Evolutionary conservation across 345 rosid genomes (phyloP).

Genomic region (Jatropha curcas): DNA sequence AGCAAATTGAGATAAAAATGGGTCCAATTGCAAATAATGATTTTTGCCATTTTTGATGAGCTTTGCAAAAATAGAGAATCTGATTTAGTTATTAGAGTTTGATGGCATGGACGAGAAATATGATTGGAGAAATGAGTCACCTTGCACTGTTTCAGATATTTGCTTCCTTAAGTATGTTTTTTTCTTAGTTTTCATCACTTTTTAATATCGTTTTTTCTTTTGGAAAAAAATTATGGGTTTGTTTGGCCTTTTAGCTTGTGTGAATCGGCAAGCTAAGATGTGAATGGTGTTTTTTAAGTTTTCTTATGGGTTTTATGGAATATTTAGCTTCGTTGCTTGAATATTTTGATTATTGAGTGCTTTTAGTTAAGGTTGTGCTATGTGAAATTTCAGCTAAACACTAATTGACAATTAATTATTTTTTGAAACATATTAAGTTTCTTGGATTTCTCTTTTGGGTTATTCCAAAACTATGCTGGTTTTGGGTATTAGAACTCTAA

Average conservation of each 20-base stretch:
- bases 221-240: background rate
- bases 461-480: background rate
- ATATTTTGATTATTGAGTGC: background rate
- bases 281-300: background rate
- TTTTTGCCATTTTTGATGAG: background rate
- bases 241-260: background rate
- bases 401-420: background rate
- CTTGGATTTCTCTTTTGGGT: slow-evolving; percentile 1
- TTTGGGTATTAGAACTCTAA: no score
- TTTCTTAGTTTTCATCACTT: background rate
- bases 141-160: slow-evolving; percentile 82
- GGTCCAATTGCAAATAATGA: background rate
- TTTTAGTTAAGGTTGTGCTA: background rate
- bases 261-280: background rate
- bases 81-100: background rate
- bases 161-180: slow-evolving; percentile 74
- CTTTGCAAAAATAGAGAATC: background rate
- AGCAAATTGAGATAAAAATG: background rate
- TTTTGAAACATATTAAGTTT: background rate
- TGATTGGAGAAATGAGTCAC: slow-evolving; percentile 58
- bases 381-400: background rate
- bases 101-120: slow-evolving; percentile 43
- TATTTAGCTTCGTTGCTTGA: no score
- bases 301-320: background rate
- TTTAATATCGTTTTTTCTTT: background rate